Conservation (phyloP, 768 basidiomycete genomes). For the Mycena vulgaris region DNA sequence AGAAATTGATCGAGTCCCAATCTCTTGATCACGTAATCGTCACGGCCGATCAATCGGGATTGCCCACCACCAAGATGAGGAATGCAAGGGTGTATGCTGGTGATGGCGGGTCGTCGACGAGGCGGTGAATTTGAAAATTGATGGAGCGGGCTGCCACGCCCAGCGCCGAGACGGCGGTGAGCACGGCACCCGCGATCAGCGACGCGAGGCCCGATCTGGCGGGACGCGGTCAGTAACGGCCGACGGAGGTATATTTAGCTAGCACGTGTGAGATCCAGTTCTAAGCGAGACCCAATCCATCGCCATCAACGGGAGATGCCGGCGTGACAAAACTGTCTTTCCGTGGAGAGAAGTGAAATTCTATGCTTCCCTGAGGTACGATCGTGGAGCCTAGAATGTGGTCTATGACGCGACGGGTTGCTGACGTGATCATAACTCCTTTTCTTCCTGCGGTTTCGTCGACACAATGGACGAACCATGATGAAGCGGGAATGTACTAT, state of each 20-base stretch:
- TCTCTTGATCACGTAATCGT: no score
- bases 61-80: no score
- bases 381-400: no score
- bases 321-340: constrained; percentile 25
- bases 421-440: no score
- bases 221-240: neutral
- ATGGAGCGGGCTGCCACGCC: neutral
- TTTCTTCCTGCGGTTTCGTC: no score
- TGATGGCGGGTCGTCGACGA: neutral
- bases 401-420: no score
- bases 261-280: constrained; percentile 5
- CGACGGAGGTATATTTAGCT: neutral
- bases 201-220: constrained; percentile 3
- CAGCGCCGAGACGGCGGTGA: constrained; percentile 12
- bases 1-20: no score
- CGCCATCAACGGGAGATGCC: neutral
- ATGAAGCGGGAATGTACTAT: constrained; percentile 11
- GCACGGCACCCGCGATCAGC: constrained; percentile 24
- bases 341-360: constrained; percentile 11
- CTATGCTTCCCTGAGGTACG: no score
- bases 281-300: constrained; percentile 11
- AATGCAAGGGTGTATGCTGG: no score
- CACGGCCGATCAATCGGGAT: no score
- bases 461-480: no score
- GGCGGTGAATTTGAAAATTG: neutral